These are phyloP conservation scores for Didymella pinodella DNA, from an alignment of 2,329 filamentous ascomycete genomes.

Conservation along the genomic window DNA sequence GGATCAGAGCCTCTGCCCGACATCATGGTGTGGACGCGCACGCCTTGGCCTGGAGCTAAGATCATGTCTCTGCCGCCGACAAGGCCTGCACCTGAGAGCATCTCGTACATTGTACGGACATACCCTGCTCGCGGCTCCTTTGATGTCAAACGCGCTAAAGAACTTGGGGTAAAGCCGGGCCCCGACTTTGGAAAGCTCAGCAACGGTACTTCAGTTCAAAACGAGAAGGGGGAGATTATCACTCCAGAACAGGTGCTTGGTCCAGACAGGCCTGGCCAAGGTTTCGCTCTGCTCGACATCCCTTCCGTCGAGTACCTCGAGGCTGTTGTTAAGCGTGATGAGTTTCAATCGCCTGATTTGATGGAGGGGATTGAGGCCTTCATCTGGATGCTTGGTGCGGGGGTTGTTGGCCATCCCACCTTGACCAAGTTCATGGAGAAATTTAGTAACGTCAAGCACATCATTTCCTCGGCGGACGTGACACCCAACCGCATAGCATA, in stretches of 20 bases:
- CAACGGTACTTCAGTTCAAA: slow-evolving; percentile 68
- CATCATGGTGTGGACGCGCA: slow-evolving; percentile 74
- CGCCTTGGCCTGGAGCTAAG: slow-evolving; percentile 78
- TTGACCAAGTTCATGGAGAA: slow-evolving; percentile 75
- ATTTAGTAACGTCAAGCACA: slow-evolving; percentile 70
- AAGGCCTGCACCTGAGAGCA: slow-evolving; percentile 68
- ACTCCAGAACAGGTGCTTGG: slow-evolving; percentile 89
- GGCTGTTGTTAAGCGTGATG: slow-evolving; percentile 71
- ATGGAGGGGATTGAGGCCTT: slow-evolving; percentile 73
- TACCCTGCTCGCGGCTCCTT: slow-evolving; percentile 84
- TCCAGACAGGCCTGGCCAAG: slow-evolving; percentile 70
- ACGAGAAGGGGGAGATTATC: slow-evolving; percentile 71
- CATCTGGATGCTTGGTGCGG: slow-evolving; percentile 82
- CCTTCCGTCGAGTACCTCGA: slow-evolving; percentile 75
- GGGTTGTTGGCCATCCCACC: slow-evolving; percentile 67
- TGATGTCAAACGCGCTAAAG: slow-evolving; percentile 68
- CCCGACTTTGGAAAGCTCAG: slow-evolving; percentile 68
- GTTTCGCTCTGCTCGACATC: slow-evolving; percentile 82
- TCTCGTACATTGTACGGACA: slow-evolving; percentile 87
- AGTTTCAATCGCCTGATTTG: slow-evolving; percentile 72
- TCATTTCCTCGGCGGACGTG: slow-evolving; percentile 77
- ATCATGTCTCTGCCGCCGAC: slow-evolving; percentile 73
- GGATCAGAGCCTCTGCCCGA: slow-evolving; percentile 62
- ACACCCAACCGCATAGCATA: slow-evolving; percentile 79
- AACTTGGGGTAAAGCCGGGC: slow-evolving; percentile 69